phyloP scores from a whole-genome alignment of 371 early-diverging fungal genomes.

The Syncephalastrum sp. region DNA sequence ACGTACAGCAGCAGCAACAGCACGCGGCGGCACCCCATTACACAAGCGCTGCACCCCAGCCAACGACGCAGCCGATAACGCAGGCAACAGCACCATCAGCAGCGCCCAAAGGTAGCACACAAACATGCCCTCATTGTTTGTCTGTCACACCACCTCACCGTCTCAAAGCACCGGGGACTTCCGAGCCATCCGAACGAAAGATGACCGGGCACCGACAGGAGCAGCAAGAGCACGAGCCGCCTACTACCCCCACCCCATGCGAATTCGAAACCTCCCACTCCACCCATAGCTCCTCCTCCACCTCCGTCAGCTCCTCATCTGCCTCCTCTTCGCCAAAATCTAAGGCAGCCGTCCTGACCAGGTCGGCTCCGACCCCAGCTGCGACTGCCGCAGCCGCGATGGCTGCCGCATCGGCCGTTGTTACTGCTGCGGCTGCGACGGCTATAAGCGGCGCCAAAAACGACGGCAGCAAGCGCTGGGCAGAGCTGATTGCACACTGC shows the following conservation, averaged over 20 bases:
- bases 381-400: conserved; percentile 12
- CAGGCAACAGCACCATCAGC: background rate
- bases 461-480: conserved; percentile 9
- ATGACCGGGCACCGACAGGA: conserved; percentile 7
- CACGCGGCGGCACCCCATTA: background rate
- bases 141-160: background rate
- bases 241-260: background rate
- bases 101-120: background rate
- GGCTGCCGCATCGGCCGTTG: background rate
- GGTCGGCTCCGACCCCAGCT: conserved; percentile 8
- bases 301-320: conserved; percentile 2
- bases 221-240: conserved; percentile 3
- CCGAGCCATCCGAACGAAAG: background rate
- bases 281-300: conserved; percentile 9
- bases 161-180: background rate
- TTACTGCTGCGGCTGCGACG: background rate
- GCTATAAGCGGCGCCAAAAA: background rate
- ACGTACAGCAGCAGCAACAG: conserved; percentile 7
- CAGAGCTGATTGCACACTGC: conserved; percentile 6
- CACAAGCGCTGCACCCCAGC: background rate
- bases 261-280: background rate
- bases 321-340: background rate
- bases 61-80: too few relatives aligned
- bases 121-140: too few relatives aligned
- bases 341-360: background rate